phyloP scores from a whole-genome alignment of 1,139 yeast species.

The Kodamaea plutei region DNA sequence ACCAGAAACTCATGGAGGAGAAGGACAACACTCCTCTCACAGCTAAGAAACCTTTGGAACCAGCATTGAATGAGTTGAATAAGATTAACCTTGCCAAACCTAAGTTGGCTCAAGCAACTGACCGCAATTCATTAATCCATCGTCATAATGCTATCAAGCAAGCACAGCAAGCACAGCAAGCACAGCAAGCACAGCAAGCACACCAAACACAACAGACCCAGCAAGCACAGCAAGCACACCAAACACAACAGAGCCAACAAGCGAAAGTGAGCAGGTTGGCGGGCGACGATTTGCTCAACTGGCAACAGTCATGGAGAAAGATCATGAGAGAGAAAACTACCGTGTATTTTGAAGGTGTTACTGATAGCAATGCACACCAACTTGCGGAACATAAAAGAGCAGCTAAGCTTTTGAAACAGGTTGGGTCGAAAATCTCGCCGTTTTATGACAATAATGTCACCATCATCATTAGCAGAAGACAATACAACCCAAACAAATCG shows the following conservation, averaged over 20 bases:
- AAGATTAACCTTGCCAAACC: neutral
- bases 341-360: conserved; percentile 73
- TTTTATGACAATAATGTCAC: conserved; percentile 80
- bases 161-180: neutral
- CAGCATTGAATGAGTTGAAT: neutral
- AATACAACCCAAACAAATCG: conserved; percentile 13
- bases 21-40: neutral
- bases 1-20: neutral
- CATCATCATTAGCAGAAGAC: conserved; percentile 69
- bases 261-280: conserved; percentile 27
- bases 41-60: neutral
- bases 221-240: conserved; percentile 1
- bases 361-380: conserved; percentile 38
- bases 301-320: conserved; percentile 82
- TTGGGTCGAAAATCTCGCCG: conserved; percentile 65
- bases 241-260: conserved; percentile 4
- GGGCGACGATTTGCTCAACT: conserved; percentile 54
- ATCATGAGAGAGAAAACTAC: conserved; percentile 64
- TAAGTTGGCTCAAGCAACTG: neutral
- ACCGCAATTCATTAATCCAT: conserved; percentile 2
- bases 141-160: conserved; percentile 3
- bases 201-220: no score
- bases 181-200: neutral
- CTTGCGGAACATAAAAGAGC: conserved; percentile 53
- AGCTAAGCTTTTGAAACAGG: conserved; percentile 47